Base-by-base conservation (phyloP, 179 eudicot genomes). In the Silene coronaria region DNA sequence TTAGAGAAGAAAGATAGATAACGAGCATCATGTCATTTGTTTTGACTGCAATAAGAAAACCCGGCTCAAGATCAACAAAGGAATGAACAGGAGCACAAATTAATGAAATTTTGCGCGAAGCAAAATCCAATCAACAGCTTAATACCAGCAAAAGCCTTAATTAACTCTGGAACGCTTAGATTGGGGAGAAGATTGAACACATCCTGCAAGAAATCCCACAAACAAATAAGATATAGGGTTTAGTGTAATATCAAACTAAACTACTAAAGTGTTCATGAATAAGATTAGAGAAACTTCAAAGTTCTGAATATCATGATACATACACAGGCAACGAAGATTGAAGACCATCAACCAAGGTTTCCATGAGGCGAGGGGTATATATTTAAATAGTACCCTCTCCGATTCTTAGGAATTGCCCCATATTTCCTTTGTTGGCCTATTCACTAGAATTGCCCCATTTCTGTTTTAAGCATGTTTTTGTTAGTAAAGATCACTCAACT, bases 11-110 rank as follows among this genome's bases (percentile, higher is more conserved):
- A 19, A 94, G 87, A 81, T 91, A 94, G 62, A 91, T 94, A 61
- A 90, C 98, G 82, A 94, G 85, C 98, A 91, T 94, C 97, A 91
- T 92, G 80, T 94, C 96, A 80, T 91, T 94, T 32, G 98, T 91
- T 91, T 90, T 91, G 72, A 94, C 98, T 94, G 91, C 58, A 81
- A 53, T 17, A 8, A 17, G 28, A 67, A 53, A 51, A 51, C n/a
- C 17, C 6, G n/a, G 24, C 27, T 34, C 27, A 55, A 5, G 16
- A 53, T 79, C 14, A 38, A 70, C 17, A 19, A 30, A 19, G 2
- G 22, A 6, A 11, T 6, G 12, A 7, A 59, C 19, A 28, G 6
- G 68, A 28, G 36, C 36, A 27, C 48, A 67, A 67, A 67, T 34
- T 10, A 21, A 60, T 23, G 27, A 61, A 63, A 12, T 22, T 26